Base-by-base conservation (phyloP, 768 basidiomycete genomes). In the Hirschioporus abietinus region DNA sequence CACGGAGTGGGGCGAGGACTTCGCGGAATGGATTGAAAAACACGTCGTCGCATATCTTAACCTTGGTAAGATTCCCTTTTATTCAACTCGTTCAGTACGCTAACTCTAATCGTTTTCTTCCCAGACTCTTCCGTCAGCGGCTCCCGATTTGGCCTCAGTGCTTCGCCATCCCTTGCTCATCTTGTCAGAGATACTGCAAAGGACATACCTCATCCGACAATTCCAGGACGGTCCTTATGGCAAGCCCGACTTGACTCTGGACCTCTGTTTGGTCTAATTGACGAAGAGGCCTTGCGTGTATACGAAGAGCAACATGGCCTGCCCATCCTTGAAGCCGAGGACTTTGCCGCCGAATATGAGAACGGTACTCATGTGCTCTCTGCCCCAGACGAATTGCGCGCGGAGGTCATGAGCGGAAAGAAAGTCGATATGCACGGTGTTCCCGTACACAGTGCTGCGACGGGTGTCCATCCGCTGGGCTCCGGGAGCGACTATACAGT, bases 1-100 rank as follows among this genome's bases (percentile, higher is more conserved):
- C 72, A 96, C 93, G 3, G 96, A 98, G 76, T 96, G 90, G 85
- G 94, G 88, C 1, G 96, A 98, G 75, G 96, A 98, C 73, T 98
- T 96, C 72, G 73, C 87, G 0, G 82, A 85, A 18, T 96, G 91
- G 87, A 86, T 98, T 52, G 82, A 84, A 57, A 80, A 89, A 35
- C 85, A 96, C 68, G 91, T 89, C 59, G 94, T 92, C 18, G 84
- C 92, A 17, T 99, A 98, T 73, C 78, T 97, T 66, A 97, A 97
- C 73, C 82, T 95, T 26, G 86, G 81, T 79, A 72, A 42, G 78
- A 71, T 17, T 24, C 24, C 24, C 5, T 30, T 66, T 58, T 27
- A 34, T 64, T 65, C 64, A 35, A 61, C 66, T 42, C 68, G 58
- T 68, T 27, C 66, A 7, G 61, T 58, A 9, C 24, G 35, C 35